Base-by-base conservation (phyloP, 345 rosid species). In the Bruguiera sexangula region DNA sequence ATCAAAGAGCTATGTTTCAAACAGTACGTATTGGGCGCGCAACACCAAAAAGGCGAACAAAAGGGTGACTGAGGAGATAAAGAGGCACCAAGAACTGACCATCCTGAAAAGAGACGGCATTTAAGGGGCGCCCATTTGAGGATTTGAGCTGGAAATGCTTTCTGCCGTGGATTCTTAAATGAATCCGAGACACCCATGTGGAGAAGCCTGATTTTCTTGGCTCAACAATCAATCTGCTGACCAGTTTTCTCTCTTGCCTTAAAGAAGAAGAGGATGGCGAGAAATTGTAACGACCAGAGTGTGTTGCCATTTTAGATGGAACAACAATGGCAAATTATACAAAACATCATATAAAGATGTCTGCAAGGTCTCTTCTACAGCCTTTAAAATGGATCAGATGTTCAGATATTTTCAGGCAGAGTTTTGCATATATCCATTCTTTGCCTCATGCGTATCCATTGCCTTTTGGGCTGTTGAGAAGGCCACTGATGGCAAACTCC, bases 41-140 rank as follows among this genome's bases (percentile, higher is more conserved):
- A 6, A 19, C 39, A 43, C 20, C 46, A 62, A 16, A 60, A 15
- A 15, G 30, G 39, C 18, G 54, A 53, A 26, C 50, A 8, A 51
- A 58, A 53, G 37, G 37, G 37, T 8, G 37, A 34, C 37, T 7
- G 9, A 34, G 2, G 1, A 64, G 34, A 61, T 36, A 65, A 60
- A 37, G 31, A 21, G 60, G 64, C 65, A 31, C 52, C 52, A 68
- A 66, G 75, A 78, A 81, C 85, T 80, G 66, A 85, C 97, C 85
- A 67, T 87, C 85, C 62, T 83, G 89, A 76, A 76, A 76, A 73
- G 87, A 77, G 55, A 87, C 82, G 21, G 86, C 87, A 59, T 81
- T 67, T 11, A 79, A 63, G 20, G 89, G 82, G 50, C 78, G 76
- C 71, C 89, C 98, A 80, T 93, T 89, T 1, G 89, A 82, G 75